phyloP scores from a whole-genome alignment of 75 land plant species.

The Cryptomeria japonica region DNA sequence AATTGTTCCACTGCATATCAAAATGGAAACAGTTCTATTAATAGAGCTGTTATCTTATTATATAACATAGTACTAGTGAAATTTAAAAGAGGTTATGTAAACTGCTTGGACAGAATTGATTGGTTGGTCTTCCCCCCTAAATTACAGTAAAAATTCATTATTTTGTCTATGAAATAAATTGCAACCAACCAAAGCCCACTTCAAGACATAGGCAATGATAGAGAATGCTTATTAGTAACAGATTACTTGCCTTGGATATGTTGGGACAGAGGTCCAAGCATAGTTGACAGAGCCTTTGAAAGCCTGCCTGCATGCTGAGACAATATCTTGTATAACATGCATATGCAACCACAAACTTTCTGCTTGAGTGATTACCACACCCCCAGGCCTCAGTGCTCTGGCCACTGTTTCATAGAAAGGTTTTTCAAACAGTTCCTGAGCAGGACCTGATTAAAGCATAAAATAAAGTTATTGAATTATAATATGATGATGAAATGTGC shows the following conservation, averaged over 20 bases:
- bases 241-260: constrained; percentile 82
- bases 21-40: neutral
- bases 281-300: constrained; percentile 95
- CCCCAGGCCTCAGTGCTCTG: constrained; percentile 89
- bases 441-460: constrained; percentile 68
- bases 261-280: constrained; percentile 98
- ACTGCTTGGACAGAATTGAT: neutral
- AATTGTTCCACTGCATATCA: constrained; percentile 79
- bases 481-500: too few relatives aligned
- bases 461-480: constrained; percentile 4
- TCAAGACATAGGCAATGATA: neutral
- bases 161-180: neutral
- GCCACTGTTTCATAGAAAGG: constrained; percentile 90
- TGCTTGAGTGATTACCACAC: constrained; percentile 86
- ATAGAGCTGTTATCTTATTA: neutral
- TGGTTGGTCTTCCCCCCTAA: neutral
- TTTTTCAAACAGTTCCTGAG: constrained; percentile 86
- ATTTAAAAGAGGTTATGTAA: neutral
- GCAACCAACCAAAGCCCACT: neutral
- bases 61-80: neutral
- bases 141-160: neutral
- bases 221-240: neutral
- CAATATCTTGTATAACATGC: constrained; percentile 82
- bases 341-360: constrained; percentile 98
- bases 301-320: constrained; percentile 71